Evolutionary conservation across 805 yeast species (phyloP), one percentile per base, ranked within the genome.

Genomic region (Nematodospora valgi): DNA sequence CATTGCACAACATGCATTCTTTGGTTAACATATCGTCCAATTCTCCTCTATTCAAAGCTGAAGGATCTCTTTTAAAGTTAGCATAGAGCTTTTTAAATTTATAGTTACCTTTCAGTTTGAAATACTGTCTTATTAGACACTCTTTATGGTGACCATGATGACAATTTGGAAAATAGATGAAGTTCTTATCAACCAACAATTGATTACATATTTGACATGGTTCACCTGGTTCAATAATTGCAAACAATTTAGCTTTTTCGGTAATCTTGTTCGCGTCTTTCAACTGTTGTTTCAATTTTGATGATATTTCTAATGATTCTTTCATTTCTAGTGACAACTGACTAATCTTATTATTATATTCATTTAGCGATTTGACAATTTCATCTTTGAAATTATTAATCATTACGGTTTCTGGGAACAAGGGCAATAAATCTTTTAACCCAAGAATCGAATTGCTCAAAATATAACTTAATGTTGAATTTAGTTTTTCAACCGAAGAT

Each of bases 141-240:
- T 88, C 96, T 34, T 80, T 80, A 53, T 93, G 98, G 60, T 86
- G 84, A 4, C 86, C 77, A 55, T 93, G 98, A 38, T 76, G 82
- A 54, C 98, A 93, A 39, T 63, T 66, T 0, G 96, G 96, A 86
- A 93, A 4, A 80, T 77, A 35, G 81, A 72, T 47, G 88, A 88
- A 51, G 78, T 83, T 38, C 87, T 74, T 4, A 80, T 74, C 4
- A 3, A 86, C 72, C 29, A 91, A 63, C 6, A 93, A 72, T 45
- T 72, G 72, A n/a, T 67, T 61, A 57, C 98, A 91, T 3, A 78
- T 45, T 27, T 72, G 63, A 61, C 98, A 93, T 0, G 91, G 74
- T 43, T 82, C 93, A 2, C 93, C 94, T 0, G 96, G 88, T 48
- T 84, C 83, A 13, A 91, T 72, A 0, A 82, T 68, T 24, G 80